Evolutionary conservation across 306 rosid species (phyloP), one percentile per base, ranked within the genome.

Genomic region (Ormosia emarginata): DNA sequence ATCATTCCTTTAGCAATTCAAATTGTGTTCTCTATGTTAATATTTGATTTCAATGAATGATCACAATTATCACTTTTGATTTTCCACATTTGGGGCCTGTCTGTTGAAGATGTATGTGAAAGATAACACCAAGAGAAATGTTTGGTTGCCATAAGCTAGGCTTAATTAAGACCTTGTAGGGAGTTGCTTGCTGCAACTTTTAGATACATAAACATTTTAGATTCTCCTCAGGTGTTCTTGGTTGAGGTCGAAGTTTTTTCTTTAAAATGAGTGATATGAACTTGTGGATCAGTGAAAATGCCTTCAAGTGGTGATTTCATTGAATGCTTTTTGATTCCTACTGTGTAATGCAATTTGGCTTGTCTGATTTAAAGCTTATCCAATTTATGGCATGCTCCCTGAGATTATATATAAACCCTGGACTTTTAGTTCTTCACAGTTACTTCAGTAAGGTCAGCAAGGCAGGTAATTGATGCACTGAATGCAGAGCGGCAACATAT

Each of bases 401-500:
- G 41, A 68, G 69, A 65, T 49, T 52, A 65, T 65, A 37, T 65
- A 67, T 47, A 41, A 77, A 76, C 74, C 68, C 41, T 72, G 40
- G 58, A 12, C 72, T 79, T 80, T 71, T 39, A 40, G 5, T 85
- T 75, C 67, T 86, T 79, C 46, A 47, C 93, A 96, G 98, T 96
- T 77, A 92, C 84, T 44, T 84, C 92, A 1, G 98, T 92, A 62
- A 96, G 64, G 87, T 93, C 98, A 47, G 91, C 97, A 17, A 89
- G 98, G 68, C 98, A 96, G 83, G 97, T 96, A 37, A 96, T 96
- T 77, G 98, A 93, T 83, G 99, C 99, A 39, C 83, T 96, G 89
- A 96, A 94, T 87, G 99, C 97, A 1, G 98, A 94, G 78, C 97
- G 97, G 10, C 92, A 90, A 71, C 90, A 96, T 79, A 96, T 96